A percentile compares a stretch with the other conserved stretches of the same genome.
These are phyloP conservation scores for Pseudozyma sp. DNA, from an alignment of 1,284 basidiomycete genomes.

Conservation along the genomic window DNA sequence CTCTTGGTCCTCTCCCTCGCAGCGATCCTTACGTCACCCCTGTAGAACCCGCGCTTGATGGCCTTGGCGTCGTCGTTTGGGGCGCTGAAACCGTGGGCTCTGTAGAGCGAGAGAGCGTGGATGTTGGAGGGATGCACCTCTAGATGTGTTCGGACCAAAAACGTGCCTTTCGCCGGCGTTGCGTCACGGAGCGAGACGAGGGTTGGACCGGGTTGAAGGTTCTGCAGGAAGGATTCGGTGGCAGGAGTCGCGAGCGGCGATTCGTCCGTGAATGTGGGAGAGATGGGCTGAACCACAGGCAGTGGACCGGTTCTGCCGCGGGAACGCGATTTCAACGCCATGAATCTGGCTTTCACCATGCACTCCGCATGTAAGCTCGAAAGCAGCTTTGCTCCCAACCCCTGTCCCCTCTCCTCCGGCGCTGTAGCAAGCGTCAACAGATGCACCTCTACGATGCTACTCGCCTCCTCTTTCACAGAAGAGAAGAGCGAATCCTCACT, in stretches of 20 bases:
- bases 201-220: neutral
- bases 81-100: slow-evolving; percentile 36
- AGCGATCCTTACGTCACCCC: slow-evolving; percentile 57
- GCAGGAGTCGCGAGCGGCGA: neutral
- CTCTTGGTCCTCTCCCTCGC: slow-evolving; percentile 33
- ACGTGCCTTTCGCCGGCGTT: neutral
- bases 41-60: slow-evolving; percentile 44
- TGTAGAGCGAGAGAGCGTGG: slow-evolving; percentile 49
- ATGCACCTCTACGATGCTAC: slow-evolving; percentile 43
- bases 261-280: slow-evolving; percentile 31
- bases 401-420: slow-evolving; percentile 55
- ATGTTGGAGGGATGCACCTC: slow-evolving; percentile 59
- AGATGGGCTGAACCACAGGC: slow-evolving; percentile 10
- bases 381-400: slow-evolving; percentile 54
- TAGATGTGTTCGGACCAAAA: slow-evolving; percentile 30
- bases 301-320: neutral
- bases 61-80: slow-evolving; percentile 23
- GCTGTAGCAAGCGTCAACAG: slow-evolving; percentile 55
- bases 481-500: slow-evolving; percentile 27
- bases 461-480: slow-evolving; percentile 12
- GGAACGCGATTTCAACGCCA: slow-evolving; percentile 25
- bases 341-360: slow-evolving; percentile 24
- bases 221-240: slow-evolving; percentile 3
- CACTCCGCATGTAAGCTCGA: slow-evolving; percentile 48
- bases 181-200: neutral